Conservation (phyloP, 495 filamentous ascomycete species). For the Penicillium atrosanguineum region DNA sequence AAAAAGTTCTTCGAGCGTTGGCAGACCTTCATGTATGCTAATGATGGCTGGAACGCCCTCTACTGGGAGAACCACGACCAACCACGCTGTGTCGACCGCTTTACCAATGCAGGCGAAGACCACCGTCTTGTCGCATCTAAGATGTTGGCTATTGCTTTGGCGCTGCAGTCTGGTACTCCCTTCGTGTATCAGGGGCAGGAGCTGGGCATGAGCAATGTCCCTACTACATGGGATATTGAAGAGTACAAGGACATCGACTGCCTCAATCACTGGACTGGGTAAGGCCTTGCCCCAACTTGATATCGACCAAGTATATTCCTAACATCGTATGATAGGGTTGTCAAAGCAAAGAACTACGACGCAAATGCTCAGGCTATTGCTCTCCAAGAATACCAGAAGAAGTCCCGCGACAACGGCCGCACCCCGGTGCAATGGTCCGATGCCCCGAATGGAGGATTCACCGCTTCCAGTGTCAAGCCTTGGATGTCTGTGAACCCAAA, state of each 20-base stretch:
- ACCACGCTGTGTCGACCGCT: conserved; percentile 61
- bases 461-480: conserved; percentile 46
- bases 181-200: conserved; percentile 80
- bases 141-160: conserved; percentile 59
- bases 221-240: conserved; percentile 59
- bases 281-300: neutral
- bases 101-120: conserved; percentile 46
- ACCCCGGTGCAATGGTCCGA: conserved; percentile 55
- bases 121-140: conserved; percentile 52
- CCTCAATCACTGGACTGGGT: conserved; percentile 60
- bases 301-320: neutral
- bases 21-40: conserved; percentile 68
- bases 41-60: conserved; percentile 68
- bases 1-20: conserved; percentile 60
- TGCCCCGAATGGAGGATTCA: conserved; percentile 51
- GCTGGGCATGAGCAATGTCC: conserved; percentile 72
- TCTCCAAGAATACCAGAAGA: conserved; percentile 47
- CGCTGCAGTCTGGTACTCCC: conserved; percentile 61
- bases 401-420: conserved; percentile 55
- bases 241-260: conserved; percentile 74
- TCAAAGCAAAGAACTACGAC: conserved; percentile 34
- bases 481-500: conserved; percentile 64
- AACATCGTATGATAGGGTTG: conserved; percentile 22
- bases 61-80: conserved; percentile 78
- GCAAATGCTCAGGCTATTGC: conserved; percentile 31